Conservation (phyloP, 2,329 filamentous ascomycete species). For the Aspergillus sp. region DNA sequence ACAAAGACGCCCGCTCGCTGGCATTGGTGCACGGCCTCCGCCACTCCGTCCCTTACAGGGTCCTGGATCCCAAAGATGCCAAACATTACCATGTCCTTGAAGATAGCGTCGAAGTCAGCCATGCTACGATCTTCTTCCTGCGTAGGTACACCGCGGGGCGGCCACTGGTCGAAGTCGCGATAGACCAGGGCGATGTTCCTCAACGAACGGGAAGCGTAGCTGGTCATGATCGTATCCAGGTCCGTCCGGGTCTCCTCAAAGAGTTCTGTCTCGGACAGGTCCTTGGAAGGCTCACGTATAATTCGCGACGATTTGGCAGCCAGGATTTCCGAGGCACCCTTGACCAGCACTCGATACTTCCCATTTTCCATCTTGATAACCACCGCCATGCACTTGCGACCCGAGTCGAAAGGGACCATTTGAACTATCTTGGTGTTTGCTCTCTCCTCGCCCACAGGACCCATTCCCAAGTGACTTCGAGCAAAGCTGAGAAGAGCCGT, state of each 20-base stretch:
- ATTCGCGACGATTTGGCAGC: conserved; percentile 41
- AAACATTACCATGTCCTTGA: conserved; percentile 58
- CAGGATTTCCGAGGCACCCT: conserved; percentile 45
- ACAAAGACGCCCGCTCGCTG: conserved; percentile 69
- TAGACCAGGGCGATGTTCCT: conserved; percentile 78
- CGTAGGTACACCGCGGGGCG: conserved; percentile 54
- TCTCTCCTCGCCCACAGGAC: conserved; percentile 51
- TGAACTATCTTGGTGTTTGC: conserved; percentile 50
- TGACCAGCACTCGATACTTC: conserved; percentile 49
- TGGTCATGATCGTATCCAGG: conserved; percentile 60
- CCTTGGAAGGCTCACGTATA: conserved; percentile 51
- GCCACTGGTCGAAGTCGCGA: conserved; percentile 77
- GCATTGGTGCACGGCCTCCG: conserved; percentile 61
- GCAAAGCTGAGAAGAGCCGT: conserved; percentile 64
- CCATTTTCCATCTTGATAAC: conserved; percentile 48
- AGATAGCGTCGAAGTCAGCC: conserved; percentile 57
- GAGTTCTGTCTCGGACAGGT: conserved; percentile 44
- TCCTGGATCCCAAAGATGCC: conserved; percentile 73
- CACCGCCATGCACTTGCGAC: conserved; percentile 60
- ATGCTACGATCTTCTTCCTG: conserved; percentile 51
- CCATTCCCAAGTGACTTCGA: conserved; percentile 56
- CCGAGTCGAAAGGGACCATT: conserved; percentile 52
- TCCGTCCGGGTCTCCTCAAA: conserved; percentile 48
- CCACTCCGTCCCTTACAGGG: conserved; percentile 65
- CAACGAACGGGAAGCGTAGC: conserved; percentile 69